Conservation (phyloP, 371 early-diverging fungal species). For the Lichtheimia ramosa region DNA sequence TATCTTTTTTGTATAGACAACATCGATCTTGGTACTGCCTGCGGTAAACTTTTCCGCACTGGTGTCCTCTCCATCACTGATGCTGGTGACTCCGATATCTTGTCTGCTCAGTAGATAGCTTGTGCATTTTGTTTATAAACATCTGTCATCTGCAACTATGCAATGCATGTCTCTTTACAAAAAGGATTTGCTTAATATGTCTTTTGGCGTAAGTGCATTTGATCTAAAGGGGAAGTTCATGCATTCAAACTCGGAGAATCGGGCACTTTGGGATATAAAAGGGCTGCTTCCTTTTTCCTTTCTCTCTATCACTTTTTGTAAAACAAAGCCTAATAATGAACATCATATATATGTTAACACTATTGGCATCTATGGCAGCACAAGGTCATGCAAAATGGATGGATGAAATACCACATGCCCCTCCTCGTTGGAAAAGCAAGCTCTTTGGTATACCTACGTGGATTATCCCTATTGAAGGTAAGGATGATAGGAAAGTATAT, state of each 20-base stretch:
- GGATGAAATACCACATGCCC: constrained; percentile 18
- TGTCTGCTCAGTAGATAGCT: constrained; percentile 40
- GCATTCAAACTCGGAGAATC: too few relatives aligned
- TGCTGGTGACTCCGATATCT: constrained; percentile 91
- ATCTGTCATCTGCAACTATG: too few relatives aligned
- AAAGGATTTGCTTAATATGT: too few relatives aligned
- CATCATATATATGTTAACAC: too few relatives aligned
- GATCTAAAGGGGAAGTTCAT: too few relatives aligned
- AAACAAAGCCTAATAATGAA: too few relatives aligned
- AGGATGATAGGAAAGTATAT: neutral
- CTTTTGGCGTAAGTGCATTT: too few relatives aligned
- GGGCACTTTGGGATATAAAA: constrained; percentile 8
- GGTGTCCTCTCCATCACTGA: constrained; percentile 94
- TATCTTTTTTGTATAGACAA: constrained; percentile 64
- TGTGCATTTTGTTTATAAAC: neutral
- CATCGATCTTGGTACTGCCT: constrained; percentile 98
- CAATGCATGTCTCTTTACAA: too few relatives aligned
- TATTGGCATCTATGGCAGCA: too few relatives aligned
- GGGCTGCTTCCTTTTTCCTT: neutral
- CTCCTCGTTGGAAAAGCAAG: constrained; percentile 19
- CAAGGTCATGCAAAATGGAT: constrained; percentile 20
- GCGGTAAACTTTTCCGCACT: constrained; percentile 98
- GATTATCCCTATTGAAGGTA: constrained; percentile 29
- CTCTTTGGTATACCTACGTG: constrained; percentile 27
- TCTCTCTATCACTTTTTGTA: too few relatives aligned